These are phyloP conservation scores for Vicia faba DNA, from an alignment of 306 rosid genomes.

Conservation along the genomic window DNA sequence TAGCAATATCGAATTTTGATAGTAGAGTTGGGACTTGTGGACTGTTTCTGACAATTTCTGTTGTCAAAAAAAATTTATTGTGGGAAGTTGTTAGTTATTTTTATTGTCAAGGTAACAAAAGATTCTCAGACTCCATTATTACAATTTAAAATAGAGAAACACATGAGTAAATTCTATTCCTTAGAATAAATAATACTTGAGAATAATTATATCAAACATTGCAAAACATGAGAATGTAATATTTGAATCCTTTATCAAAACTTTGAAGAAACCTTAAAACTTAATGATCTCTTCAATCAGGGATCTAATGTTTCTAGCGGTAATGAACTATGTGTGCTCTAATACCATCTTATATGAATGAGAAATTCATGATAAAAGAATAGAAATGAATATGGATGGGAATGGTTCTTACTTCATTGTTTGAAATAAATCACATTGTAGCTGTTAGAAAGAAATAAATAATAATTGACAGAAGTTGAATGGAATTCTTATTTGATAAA, in stretches of 20 bases:
- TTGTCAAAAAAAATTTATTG: not conserved
- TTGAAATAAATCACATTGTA: not conserved
- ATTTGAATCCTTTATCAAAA: not conserved
- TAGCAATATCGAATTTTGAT: no score
- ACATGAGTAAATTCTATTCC: not conserved
- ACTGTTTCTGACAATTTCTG: not conserved
- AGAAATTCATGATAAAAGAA: not conserved
- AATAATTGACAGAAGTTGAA: constrained; percentile 32
- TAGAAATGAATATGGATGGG: not conserved
- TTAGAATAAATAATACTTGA: not conserved
- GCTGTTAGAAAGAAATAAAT: constrained; percentile 1
- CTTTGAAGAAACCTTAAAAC: not conserved
- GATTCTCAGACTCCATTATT: not conserved
- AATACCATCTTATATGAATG: not conserved
- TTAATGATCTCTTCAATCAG: not conserved
- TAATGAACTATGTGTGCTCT: not conserved
- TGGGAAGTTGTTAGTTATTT: not conserved
- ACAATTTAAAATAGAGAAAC: not conserved
- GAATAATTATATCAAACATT: not conserved
- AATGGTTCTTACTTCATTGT: not conserved
- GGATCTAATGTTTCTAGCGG: not conserved
- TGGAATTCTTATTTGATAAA: constrained; percentile 34
- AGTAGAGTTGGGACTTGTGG: no score
- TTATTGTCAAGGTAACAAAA: not conserved
- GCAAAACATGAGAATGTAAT: not conserved